Base-by-base conservation (phyloP, 345 rosid genomes). In the Moricandia arvensis region DNA sequence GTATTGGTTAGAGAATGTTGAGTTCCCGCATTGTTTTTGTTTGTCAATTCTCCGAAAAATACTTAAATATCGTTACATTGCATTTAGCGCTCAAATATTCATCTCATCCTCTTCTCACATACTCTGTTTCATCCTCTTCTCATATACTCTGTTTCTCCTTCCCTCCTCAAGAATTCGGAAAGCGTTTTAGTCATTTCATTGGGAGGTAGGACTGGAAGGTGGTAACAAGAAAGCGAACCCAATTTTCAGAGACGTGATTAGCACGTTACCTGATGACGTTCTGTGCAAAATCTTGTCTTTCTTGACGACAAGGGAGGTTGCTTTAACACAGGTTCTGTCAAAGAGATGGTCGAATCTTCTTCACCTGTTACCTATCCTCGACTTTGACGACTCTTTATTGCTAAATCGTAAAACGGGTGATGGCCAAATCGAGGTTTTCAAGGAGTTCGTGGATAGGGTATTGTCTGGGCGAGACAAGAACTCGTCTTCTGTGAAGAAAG, bases 301-400 rank as follows among this genome's bases (percentile, higher is more conserved):
- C 59, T 11, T 76, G 27, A 54, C 75, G 0, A 69, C 75, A 6
- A 76, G 69, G 8, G 75, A 76, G 7, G 80, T 58, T 51, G 70
- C 80, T 69, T 53, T 13, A 29, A 69, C 74, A 16, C 17, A 57
- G 0, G 12, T 53, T 37, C 69, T 76, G 3, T 69, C 80, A 5
- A 76, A 55, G 37, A 8, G 80, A 9, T 76, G 80, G 80, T 55
- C 66, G 5, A 53, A 63, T 55, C 66, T 76, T 24, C 59, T 63
- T 37, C 75, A 38, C 1, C 6, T 11, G n/a, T 2, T 76, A 13
- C 80, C 75, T 2, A 1, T 31, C 4, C 71, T 76, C 37, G 80
- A 63, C 21, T 7, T 76, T 1, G 75, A 76, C 38, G 80, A 76
- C 8, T 63, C 70, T 6, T 8, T 18, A n/a, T 63, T 63, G 0